Evolutionary conservation across 768 basidiomycete genomes (phyloP).

Genomic region (Lentinus brumalis): DNA sequence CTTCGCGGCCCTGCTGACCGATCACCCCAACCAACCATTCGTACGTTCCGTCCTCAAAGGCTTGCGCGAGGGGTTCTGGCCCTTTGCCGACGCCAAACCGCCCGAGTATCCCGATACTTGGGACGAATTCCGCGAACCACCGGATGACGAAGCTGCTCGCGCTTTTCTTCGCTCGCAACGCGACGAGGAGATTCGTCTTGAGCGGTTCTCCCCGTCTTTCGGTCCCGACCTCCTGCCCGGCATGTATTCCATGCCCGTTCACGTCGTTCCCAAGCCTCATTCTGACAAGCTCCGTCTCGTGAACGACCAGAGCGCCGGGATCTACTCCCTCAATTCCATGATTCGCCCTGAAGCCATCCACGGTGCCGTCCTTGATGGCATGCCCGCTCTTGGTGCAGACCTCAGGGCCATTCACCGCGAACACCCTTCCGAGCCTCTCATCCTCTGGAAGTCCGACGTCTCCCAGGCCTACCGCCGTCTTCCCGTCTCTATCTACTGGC

Average conservation of each 20-base stretch:
- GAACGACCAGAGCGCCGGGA: constrained; percentile 40
- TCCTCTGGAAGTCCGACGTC: constrained; percentile 28
- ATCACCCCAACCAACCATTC: background rate
- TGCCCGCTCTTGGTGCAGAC: background rate
- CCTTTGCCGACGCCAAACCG: constrained; percentile 33
- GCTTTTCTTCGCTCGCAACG: background rate
- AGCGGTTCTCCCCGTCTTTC: constrained; percentile 33
- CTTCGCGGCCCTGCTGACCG: background rate
- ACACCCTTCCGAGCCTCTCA: too few relatives aligned
- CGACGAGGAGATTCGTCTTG: constrained; percentile 17
- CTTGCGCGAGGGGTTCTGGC: constrained; percentile 33
- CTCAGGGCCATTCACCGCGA: too few relatives aligned
- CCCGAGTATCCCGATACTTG: constrained; percentile 29
- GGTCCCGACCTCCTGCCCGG: constrained; percentile 40
- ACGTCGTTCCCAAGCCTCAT: constrained; percentile 39
- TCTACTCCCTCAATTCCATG: constrained; percentile 37
- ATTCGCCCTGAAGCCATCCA: constrained; percentile 1
- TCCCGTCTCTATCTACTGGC: constrained; percentile 18
- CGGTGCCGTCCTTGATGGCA: constrained; percentile 5
- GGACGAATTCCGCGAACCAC: background rate
- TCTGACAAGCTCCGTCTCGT: constrained; percentile 40
- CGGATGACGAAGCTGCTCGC: background rate
- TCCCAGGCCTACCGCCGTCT: constrained; percentile 26
- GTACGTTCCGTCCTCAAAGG: background rate
- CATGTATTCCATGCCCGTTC: constrained; percentile 44